Evolutionary conservation across 768 basidiomycete genomes (phyloP), one percentile per base, ranked within the genome.

Genomic region (Lactarius trivialis): DNA sequence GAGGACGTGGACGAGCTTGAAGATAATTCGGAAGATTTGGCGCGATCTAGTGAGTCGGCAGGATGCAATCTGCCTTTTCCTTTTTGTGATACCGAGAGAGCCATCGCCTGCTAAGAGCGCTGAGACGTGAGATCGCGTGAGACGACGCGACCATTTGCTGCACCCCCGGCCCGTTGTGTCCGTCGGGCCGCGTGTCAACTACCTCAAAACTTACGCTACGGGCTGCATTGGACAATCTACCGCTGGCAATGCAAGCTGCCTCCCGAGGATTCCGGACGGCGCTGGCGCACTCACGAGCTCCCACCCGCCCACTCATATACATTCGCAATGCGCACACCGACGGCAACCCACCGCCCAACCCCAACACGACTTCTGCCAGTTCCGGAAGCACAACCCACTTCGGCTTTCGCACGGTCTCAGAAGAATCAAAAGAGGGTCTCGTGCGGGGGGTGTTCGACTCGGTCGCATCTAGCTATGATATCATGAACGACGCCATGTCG

Each of bases 401-500:
- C 73, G 97, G 97, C 30, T 99, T 93, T 81, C 83, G 80, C 74
- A 90, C 87, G 7, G 86, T 99, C 3, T 89, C 89, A 15, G 89
- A 92, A 71, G 85, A 89, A 36, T 73, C 81, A 37, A 99, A 99
- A 72, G 96, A 98, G 76, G 76, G 81, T 2, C 80, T 98, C 51
- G 97, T 99, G 65, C 92, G 91, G 69, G 83, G 82, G 66, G 95
- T 99, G 56, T 99, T 99, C 76, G 86, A 91, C 70, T 96, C 92
- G 7, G 97, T 99, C 60, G 94, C 97, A 48, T 88, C 91, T 37
- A 88, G 83, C 50, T 99, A 99, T 76, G 97, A 98, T 74, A 74
- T 98, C 45, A 97, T 99, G 96, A 99, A 99, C 79, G 97, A 98
- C 71, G 92, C 94, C n/a, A 91, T 94, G 74, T 98, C 97, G 3